phyloP scores from a whole-genome alignment of 768 basidiomycete species.

The Scleroderma bovista region DNA sequence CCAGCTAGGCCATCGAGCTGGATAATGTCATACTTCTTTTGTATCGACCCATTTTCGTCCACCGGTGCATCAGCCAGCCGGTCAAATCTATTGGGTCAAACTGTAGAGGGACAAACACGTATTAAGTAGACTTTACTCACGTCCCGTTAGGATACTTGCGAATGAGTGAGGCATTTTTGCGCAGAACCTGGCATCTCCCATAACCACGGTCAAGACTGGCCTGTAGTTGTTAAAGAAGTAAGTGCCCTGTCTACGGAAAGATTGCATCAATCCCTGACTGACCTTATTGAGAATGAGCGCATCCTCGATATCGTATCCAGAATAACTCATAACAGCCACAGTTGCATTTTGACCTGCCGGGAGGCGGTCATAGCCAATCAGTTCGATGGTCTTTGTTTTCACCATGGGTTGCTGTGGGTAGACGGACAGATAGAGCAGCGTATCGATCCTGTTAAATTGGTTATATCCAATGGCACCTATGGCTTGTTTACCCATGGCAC shows the following conservation, averaged over 20 bases:
- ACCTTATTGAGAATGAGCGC: constrained; percentile 94
- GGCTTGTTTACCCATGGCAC: constrained; percentile 99
- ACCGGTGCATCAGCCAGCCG: constrained; percentile 89
- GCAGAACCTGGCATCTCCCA: constrained; percentile 93
- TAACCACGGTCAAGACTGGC: constrained; percentile 97
- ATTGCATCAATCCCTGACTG: constrained; percentile 31
- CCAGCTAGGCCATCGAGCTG: constrained; percentile 92
- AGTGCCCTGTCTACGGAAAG: not conserved
- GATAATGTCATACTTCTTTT: constrained; percentile 86
- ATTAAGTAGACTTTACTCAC: constrained; percentile 44
- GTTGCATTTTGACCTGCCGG: constrained; percentile 99
- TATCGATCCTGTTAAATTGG: constrained; percentile 96
- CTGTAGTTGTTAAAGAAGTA: constrained; percentile 32
- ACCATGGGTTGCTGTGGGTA: constrained; percentile 99
- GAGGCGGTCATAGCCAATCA: constrained; percentile 92
- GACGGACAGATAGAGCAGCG: constrained; percentile 93
- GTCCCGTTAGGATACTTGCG: constrained; percentile 97
- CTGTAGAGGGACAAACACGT: constrained; percentile 3
- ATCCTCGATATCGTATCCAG: constrained; percentile 99
- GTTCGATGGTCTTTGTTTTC: constrained; percentile 96
- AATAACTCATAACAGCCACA: constrained; percentile 98
- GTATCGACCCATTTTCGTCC: constrained; percentile 72
- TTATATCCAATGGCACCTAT: constrained; percentile 99
- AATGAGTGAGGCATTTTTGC: constrained; percentile 92
- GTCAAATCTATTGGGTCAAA: constrained; percentile 57